Evolutionary conservation across 306 rosid genomes (phyloP).

Genomic region (Oemleria cerasiformis): DNA sequence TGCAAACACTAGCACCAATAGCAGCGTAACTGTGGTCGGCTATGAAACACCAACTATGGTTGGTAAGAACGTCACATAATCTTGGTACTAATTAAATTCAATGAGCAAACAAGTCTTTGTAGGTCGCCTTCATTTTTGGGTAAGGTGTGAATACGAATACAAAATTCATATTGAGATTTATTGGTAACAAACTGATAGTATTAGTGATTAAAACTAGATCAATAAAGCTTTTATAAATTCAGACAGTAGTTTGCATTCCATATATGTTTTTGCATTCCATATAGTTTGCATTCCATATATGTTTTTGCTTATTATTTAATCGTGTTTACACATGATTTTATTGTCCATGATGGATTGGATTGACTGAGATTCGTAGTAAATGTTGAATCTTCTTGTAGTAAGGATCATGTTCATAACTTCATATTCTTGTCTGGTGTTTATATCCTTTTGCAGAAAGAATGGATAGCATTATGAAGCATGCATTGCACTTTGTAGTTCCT

Average conservation of each 20-base stretch:
- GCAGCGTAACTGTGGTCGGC: background rate
- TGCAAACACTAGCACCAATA: background rate
- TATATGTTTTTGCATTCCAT: too few species aligned
- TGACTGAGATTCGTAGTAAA: too few species aligned
- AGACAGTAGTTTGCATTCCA: too few species aligned
- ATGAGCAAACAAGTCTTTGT: background rate
- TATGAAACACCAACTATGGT: constrained; percentile 2
- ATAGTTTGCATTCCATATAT: too few species aligned
- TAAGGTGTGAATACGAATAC: constrained; percentile 5
- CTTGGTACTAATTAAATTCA: background rate
- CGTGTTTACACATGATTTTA: background rate
- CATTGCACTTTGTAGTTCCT: too few species aligned
- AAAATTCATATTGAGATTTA: background rate
- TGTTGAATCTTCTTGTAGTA: too few species aligned
- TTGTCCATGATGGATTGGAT: background rate
- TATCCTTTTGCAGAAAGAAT: too few species aligned
- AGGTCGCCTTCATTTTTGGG: background rate
- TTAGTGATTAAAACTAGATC: background rate
- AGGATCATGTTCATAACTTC: background rate
- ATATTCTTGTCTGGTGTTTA: too few species aligned
- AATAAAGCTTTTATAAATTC: background rate
- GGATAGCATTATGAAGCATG: too few species aligned
- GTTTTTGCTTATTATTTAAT: background rate
- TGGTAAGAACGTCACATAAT: constrained; percentile 4
- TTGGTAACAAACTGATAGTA: background rate